These are phyloP conservation scores for Sporothrix schenckii DNA, from an alignment of 2,329 filamentous ascomycete species.

Conservation along the genomic window DNA sequence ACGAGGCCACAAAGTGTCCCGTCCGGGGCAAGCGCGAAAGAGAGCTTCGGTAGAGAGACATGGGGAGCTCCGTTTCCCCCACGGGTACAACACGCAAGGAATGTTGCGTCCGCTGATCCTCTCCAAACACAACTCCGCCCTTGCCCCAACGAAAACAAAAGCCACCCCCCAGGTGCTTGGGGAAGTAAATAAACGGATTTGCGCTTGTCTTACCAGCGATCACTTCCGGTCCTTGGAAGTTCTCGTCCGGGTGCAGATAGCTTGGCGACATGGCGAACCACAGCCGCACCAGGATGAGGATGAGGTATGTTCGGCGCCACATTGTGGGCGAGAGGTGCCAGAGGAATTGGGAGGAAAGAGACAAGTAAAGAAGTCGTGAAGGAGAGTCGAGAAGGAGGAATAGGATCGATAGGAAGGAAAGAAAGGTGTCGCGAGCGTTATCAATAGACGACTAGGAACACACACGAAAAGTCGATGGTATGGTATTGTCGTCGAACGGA, in stretches of 20 bases:
- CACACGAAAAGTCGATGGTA: neutral
- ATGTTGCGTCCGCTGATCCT: conserved; percentile 8
- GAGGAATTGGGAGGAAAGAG: neutral
- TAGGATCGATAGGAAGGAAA: neutral
- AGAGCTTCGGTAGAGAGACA: neutral
- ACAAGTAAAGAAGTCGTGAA: neutral
- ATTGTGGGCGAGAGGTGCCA: conserved; percentile 51
- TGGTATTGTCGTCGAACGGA: neutral
- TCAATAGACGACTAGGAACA: neutral
- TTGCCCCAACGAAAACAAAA: conserved; percentile 22
- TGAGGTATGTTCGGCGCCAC: conserved; percentile 89
- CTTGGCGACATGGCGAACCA: conserved; percentile 94
- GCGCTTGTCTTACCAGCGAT: conserved; percentile 71
- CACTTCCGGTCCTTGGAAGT: conserved; percentile 97
- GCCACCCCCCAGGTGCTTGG: neutral
- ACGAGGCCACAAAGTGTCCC: neutral
- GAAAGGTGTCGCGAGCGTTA: neutral
- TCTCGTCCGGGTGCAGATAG: conserved; percentile 97
- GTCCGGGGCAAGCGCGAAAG: neutral
- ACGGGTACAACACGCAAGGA: conserved; percentile 10
- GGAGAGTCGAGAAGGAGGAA: neutral
- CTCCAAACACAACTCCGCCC: neutral
- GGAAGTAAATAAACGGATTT: neutral
- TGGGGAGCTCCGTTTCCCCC: conserved; percentile 14
- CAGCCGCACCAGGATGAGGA: conserved; percentile 82